Evolutionary conservation across 1,284 basidiomycete species (phyloP), one percentile per base, ranked within the genome.

Genomic region (Cutaneotrichosporon daszewskae): DNA sequence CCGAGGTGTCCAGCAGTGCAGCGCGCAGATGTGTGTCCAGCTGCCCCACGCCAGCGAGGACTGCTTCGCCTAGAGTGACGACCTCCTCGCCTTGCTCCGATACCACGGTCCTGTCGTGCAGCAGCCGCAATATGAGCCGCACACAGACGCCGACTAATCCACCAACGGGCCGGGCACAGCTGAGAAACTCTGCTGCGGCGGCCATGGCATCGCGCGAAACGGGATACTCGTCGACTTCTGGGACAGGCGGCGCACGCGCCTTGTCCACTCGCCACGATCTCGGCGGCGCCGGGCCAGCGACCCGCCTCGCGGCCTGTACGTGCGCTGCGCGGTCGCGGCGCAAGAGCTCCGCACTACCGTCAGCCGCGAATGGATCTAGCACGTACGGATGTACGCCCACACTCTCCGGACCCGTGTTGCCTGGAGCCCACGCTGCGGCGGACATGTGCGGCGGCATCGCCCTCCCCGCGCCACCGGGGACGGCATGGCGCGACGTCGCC

Each of bases 251-350:
- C n/a, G n/a, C n/a, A n/a, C n/a, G n/a, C n/a, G n/a, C n/a, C n/a
- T n/a, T n/a, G n/a, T n/a, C n/a, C n/a, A n/a, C n/a, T 22, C 55
- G 47, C 65, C 65, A 67, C 3, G 63, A 65, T 3, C 54, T 57
- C 7, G 65, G 65, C 10, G 63, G 61, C 0, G 62, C 62, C 3
- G 65, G 65, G 11, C 65, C 65, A 13, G 65, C 63, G 1, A 60
- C 57, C 2, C 49, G 49, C 24, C 63, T 48, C 13, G 55, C 52
- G 2, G 60, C 60, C 27, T 45, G 49, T n/a, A 53, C 36, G 14
- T 59, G 57, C 14, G 57, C 57, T 3, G 51, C 38, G 2, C 54
- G 51, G 3, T 53, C 47, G 10, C 64, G 53, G 1, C 64, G 51
- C 6, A 62, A 37, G 9, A 64, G 49, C 45, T 67, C 64, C 0